These are phyloP conservation scores for Gossypium gossypioides DNA, from an alignment of 441 rosid species.

Conservation along the genomic window DNA sequence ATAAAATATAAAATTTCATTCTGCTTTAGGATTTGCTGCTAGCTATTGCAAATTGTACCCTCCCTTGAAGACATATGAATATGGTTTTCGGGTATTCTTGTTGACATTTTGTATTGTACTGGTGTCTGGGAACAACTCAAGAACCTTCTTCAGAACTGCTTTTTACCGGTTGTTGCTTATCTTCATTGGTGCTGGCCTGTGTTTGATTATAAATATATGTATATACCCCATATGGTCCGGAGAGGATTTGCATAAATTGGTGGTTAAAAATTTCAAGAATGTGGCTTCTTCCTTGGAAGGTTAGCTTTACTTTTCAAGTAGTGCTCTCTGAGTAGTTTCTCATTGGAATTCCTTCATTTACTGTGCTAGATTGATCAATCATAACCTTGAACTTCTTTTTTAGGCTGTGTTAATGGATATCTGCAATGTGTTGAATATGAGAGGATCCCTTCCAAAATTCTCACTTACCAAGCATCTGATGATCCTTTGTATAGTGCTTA, in stretches of 20 bases:
- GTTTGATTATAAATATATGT: conserved; percentile 51
- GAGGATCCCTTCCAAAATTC: conserved; percentile 71
- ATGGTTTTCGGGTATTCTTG: conserved; percentile 72
- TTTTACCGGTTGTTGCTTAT: conserved; percentile 52
- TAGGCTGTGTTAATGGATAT: conserved; percentile 56
- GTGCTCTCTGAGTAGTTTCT: not conserved
- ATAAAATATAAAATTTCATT: not conserved
- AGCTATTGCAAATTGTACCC: conserved; percentile 58
- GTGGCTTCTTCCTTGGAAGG: conserved; percentile 79
- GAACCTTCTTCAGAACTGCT: conserved; percentile 47
- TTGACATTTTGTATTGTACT: conserved; percentile 69
- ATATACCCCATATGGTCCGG: conserved; percentile 85
- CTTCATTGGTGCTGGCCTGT: conserved; percentile 52
- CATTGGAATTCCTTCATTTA: not conserved
- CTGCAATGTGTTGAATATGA: conserved; percentile 64
- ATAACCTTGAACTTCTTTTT: not conserved
- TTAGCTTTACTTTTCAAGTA: conserved; percentile 9
- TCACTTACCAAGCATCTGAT: conserved; percentile 73
- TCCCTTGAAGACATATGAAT: conserved; percentile 63
- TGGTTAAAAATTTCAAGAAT: conserved; percentile 66
- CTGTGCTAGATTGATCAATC: not conserved
- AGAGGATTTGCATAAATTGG: conserved; percentile 71
- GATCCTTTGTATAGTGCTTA: conserved; percentile 82
- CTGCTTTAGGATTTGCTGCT: conserved; percentile 42
- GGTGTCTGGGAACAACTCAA: conserved; percentile 53